Evolutionary conservation across 148 eudicot genomes (phyloP), one percentile per base, ranked within the genome.

Genomic region (Polygonum aviculare): DNA sequence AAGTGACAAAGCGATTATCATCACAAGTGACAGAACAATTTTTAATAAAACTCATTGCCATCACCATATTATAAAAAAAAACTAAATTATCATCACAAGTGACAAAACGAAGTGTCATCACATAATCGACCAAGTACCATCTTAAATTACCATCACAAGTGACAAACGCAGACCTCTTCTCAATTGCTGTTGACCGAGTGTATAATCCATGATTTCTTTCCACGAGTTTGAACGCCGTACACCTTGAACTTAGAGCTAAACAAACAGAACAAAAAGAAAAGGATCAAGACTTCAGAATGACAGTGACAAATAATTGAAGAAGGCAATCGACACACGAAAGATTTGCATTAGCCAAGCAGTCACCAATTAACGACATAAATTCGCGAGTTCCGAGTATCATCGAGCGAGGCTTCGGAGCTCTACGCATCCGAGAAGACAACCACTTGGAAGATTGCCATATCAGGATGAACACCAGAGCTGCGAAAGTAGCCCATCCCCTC

Each of bases 241-340:
- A 81, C 79, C 84, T 82, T 63, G 86, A 74, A 19, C 73, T 74
- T 69, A 79, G 71, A 9, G 76, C 77, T 71, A 77, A 79, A 80
- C 71, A 67, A 1, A 76, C 26, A 74, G 16, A 62, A 79, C 35
- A 49, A 63, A 21, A 78, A 77, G 70, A 35, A 78, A 76, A 72
- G 76, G 47, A 54, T 73, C 40, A 73, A n/a, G n/a, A n/a, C n/a
- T n/a, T n/a, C n/a, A n/a, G 40, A 60, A 33, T 16, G 40, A 12
- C 26, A 38, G 54, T 11, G 5, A 40, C 8, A 41, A 54, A 72
- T 14, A 12, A 35, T 40, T 15, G 9, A 5, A 47, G 45, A 19
- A 0, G 31, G 59, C 26, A 70, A 48, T 44, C 35, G 38, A 57
- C 33, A n/a, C 22, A 44, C 31, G 26, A 21, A 50, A 50, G 55